phyloP scores from a whole-genome alignment of 1,284 basidiomycete genomes.

The Pulchroboletus neoregius region DNA sequence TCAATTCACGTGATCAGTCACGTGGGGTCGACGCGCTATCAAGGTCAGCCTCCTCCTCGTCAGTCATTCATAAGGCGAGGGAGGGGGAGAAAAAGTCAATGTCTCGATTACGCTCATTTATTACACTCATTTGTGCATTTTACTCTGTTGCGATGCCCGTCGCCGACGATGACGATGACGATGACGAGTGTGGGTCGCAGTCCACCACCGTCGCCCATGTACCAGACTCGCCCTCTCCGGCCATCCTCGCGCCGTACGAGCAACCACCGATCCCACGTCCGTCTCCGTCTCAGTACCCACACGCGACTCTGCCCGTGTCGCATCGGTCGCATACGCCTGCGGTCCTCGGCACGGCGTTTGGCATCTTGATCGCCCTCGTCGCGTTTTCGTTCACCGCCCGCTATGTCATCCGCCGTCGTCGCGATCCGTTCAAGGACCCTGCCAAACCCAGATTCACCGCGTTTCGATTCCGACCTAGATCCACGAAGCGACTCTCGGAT shows the following conservation, averaged over 20 bases:
- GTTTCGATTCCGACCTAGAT: too few species aligned
- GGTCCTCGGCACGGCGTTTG: constrained; percentile 17
- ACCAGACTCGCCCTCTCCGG: background rate
- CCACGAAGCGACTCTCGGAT: constrained; percentile 27
- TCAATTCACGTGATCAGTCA: constrained; percentile 24
- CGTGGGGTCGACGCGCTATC: constrained; percentile 16
- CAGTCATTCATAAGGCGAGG: constrained; percentile 8
- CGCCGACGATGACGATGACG: constrained; percentile 10
- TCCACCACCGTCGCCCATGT: background rate
- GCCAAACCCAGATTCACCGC: constrained; percentile 9
- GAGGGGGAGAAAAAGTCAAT: constrained; percentile 1
- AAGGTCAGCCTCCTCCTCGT: constrained; percentile 26
- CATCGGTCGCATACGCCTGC: constrained; percentile 7
- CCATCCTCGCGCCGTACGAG: constrained; percentile 21
- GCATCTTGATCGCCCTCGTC: constrained; percentile 14
- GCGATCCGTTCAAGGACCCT: constrained; percentile 19
- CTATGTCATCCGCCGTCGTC: constrained; percentile 13
- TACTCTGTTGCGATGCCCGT: constrained; percentile 14
- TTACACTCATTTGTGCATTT: constrained; percentile 16
- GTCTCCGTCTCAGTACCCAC: constrained; percentile 9
- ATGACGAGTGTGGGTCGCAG: background rate
- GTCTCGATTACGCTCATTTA: constrained; percentile 19
- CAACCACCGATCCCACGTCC: constrained; percentile 8
- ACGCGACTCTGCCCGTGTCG: constrained; percentile 14
- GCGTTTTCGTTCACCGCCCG: constrained; percentile 5